Evolutionary conservation across 108 stramenopile genomes (phyloP).

Genomic region (Skeletonema marinoi): DNA sequence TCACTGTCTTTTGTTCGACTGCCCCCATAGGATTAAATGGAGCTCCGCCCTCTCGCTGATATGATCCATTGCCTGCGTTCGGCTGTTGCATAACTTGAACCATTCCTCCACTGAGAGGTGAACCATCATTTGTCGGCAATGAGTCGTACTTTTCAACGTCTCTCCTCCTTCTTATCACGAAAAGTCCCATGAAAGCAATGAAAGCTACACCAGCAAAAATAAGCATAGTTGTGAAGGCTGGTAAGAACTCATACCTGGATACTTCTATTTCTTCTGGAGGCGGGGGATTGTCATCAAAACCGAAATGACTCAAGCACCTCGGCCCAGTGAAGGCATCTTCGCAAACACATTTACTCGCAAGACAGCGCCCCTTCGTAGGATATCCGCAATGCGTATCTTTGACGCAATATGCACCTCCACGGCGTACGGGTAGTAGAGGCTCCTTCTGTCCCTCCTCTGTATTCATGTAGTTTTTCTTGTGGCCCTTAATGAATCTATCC

Average conservation of each 20-base stretch:
- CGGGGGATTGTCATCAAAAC: constrained; percentile 57
- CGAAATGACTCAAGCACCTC: constrained; percentile 69
- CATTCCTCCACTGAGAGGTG: constrained; percentile 2
- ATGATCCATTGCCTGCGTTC: constrained; percentile 3
- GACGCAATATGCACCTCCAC: constrained; percentile 69
- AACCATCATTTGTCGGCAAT: constrained; percentile 9
- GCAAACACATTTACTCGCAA: constrained; percentile 58
- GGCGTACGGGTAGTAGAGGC: constrained; percentile 61
- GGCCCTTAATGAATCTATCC: constrained; percentile 82
- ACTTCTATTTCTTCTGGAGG: constrained; percentile 20
- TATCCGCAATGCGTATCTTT: constrained; percentile 58
- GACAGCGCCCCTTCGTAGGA: constrained; percentile 51
- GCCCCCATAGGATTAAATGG: constrained; percentile 19
- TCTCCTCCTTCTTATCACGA: constrained; percentile 27
- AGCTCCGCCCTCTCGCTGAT: constrained; percentile 20
- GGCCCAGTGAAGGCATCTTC: constrained; percentile 67
- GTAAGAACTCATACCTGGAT: constrained; percentile 12
- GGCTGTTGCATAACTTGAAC: not conserved
- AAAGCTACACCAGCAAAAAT: constrained; percentile 32
- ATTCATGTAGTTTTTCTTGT: constrained; percentile 77
- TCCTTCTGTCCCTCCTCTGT: constrained; percentile 56
- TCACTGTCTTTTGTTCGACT: constrained; percentile 61
- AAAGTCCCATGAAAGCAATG: constrained; percentile 25
- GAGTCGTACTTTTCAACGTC: constrained; percentile 22
- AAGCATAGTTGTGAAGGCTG: constrained; percentile 22